Base-by-base conservation (phyloP, 2,329 filamentous ascomycete species). In the Aspergillus versicolor region DNA sequence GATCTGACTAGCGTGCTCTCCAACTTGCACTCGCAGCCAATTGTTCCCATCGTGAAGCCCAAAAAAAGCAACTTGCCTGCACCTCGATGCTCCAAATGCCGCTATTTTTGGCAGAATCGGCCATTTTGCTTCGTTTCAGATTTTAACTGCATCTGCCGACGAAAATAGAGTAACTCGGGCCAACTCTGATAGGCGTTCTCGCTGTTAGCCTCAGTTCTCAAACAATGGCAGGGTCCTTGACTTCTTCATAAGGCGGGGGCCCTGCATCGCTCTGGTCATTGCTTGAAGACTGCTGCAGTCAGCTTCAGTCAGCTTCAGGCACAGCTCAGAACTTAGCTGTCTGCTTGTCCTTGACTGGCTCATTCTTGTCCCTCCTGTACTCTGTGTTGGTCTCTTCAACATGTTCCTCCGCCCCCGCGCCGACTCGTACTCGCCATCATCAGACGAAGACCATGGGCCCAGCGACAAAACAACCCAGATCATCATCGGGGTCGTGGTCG, bases 401-500 rank as follows among this genome's bases (percentile, higher is more conserved):
- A 55, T 55, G 52, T 22, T 51, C 38, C 27, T 56, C 22, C 17
- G 17, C 48, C 43, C 47, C 7, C 41, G 48, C 5, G 42, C 42
- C 34, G 48, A 42, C 47, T 12, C 11, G 15, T 24, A 47, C 19
- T 15, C 34, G 8, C 17, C 13, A 8, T 19, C 19, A 30, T 32
- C 27, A 41, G 52, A 56, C 22, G 22, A 41, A 15, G 15, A 52
- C 24, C n/a, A 49, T 4, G 40, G 42, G 1, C 17, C 43, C 15
- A 49, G 43, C 47, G 21, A 42, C 21, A 57, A 57, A 42, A 57
- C 55, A 9, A 57, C 55, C 8, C 57, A 60, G 51, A 66, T 68
- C 8, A 67, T 68, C 37, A 66, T 71, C 43, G 69, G 68, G 4
- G 66, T 68, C 3, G 68, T 71, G 1, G 58, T 71, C 1, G 67